Percentiles rank a stretch among this genome's conserved stretches.
Conservation (phyloP, 2,329 filamentous ascomycete species). For the Ilyonectria mors-panacis region DNA sequence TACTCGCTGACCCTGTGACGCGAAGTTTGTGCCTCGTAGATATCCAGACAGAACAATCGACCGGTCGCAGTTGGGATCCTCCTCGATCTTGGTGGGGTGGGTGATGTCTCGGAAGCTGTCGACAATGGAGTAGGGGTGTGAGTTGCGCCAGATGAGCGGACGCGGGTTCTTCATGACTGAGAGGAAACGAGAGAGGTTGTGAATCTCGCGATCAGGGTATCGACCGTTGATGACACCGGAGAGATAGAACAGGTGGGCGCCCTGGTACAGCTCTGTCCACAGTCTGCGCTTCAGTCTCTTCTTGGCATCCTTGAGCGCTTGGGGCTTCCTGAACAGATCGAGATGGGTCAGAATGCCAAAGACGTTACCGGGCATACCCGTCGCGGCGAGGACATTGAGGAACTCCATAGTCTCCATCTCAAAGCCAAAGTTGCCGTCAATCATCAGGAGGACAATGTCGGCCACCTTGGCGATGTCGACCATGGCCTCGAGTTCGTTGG, state of each 20-base stretch:
- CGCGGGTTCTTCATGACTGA: conserved; percentile 99
- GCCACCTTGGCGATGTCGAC: conserved; percentile 98
- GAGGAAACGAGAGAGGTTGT: conserved; percentile 94
- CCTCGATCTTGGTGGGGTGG: conserved; percentile 90
- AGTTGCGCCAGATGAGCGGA: conserved; percentile 96
- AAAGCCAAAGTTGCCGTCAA: conserved; percentile 98
- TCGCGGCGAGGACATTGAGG: conserved; percentile 91
- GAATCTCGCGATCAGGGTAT: conserved; percentile 95
- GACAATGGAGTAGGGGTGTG: conserved; percentile 92
- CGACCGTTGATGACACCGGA: conserved; percentile 96
- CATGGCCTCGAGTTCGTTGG: conserved; percentile 97
- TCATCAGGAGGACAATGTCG: conserved; percentile 97
- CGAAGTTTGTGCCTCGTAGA: conserved; percentile 93
- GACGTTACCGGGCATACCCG: conserved; percentile 98
- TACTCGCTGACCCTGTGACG: conserved; percentile 85
- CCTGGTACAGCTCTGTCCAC: conserved; percentile 97
- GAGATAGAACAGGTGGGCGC: conserved; percentile 96
- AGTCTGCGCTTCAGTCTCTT: conserved; percentile 96
- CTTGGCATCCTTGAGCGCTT: conserved; percentile 92
- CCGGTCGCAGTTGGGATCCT: conserved; percentile 90
- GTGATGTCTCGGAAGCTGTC: conserved; percentile 97
- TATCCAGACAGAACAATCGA: conserved; percentile 95
- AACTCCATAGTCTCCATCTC: conserved; percentile 99
- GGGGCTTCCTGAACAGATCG: conserved; percentile 94
- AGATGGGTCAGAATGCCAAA: conserved; percentile 97